Base-by-base conservation (phyloP, 495 filamentous ascomycete species). In the Talaromyces ruber region DNA sequence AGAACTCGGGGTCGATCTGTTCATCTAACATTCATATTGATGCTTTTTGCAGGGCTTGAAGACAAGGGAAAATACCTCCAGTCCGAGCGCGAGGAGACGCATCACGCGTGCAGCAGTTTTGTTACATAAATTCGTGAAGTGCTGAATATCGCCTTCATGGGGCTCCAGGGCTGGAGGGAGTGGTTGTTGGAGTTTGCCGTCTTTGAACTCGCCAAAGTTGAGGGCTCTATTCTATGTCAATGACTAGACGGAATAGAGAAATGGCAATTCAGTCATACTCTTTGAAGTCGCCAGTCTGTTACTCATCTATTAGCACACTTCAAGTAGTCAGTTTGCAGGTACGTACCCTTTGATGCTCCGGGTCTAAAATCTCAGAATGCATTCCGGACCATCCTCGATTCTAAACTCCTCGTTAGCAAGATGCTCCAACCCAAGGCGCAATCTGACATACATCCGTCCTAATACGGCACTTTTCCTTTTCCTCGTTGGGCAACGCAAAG, bases 351-450 rank as follows among this genome's bases (percentile, higher is more conserved):
- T 97, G 92, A 60, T 85, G 86, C 62, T 87, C 84, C 4, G 92
- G 90, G 72, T 97, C 93, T 25, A 97, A 78, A 0, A 86, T 93
- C 71, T 98, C 93, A 8, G 84, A 82, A 67, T 94, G 89, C 89
- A 96, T 93, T 4, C 84, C 84, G 2, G 87, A 84, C 94, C 94
- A 98, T 24, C 93, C 94, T 32, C 84, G 84, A 65, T 98, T 97
- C 78, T 88, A 66, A 65, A 29, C 30, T 18, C 21, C 54, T 63
- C 65, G 32, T 61, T 1, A 56, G 56, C 32, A 63, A 30, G n/a
- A 34, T n/a, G n/a, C n/a, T n/a, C 16, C 66, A 32, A 59, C n/a
- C 63, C 28, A 30, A 1, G 55, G n/a, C 22, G 29, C 21, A 21
- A 34, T 25, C 8, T 54, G 24, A 71, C 67, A 26, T 62, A 85